Conservation (phyloP, 31 red algal genomes). For the Porphyra umbilicalis region DNA sequence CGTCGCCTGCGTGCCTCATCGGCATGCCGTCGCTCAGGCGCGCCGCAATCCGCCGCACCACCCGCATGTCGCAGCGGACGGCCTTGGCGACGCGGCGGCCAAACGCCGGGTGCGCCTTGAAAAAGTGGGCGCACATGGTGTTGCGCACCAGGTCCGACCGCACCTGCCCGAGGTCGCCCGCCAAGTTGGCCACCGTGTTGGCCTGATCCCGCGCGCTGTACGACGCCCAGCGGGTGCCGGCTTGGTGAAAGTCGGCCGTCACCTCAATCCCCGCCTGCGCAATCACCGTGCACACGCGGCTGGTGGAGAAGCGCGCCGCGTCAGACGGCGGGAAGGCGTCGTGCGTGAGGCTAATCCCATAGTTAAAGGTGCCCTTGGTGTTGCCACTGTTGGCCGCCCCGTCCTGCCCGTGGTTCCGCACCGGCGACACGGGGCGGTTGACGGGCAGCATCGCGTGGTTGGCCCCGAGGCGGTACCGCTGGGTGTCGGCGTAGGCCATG, state of each 20-base stretch:
- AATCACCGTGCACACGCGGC: constrained; percentile 13
- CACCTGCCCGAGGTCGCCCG: constrained; percentile 17
- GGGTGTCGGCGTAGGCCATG: constrained; percentile 90
- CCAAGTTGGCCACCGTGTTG: constrained; percentile 28
- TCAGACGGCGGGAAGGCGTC: constrained; percentile 30
- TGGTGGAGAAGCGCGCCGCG: constrained; percentile 23
- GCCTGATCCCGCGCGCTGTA: background rate
- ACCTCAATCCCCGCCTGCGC: constrained; percentile 42
- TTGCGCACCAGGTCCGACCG: background rate
- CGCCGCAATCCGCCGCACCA: background rate
- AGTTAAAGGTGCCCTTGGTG: constrained; percentile 78
- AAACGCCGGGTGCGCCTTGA: constrained; percentile 26
- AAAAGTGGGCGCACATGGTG: constrained; percentile 46
- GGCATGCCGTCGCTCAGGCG: background rate
- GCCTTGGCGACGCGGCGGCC: constrained; percentile 9
- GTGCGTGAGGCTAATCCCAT: constrained; percentile 56
- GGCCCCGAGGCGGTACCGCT: constrained; percentile 85
- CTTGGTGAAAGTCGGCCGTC: constrained; percentile 83
- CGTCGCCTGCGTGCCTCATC: too few relatives aligned
- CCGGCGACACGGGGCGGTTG: constrained; percentile 85
- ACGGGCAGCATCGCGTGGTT: constrained; percentile 89
- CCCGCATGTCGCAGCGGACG: background rate
- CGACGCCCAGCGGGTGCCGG: constrained; percentile 67
- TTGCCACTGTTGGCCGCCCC: constrained; percentile 73
- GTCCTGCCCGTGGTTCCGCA: constrained; percentile 85